These are phyloP conservation scores for Vigna reflexopilosa DNA, from an alignment of 306 rosid species.

Conservation along the genomic window DNA sequence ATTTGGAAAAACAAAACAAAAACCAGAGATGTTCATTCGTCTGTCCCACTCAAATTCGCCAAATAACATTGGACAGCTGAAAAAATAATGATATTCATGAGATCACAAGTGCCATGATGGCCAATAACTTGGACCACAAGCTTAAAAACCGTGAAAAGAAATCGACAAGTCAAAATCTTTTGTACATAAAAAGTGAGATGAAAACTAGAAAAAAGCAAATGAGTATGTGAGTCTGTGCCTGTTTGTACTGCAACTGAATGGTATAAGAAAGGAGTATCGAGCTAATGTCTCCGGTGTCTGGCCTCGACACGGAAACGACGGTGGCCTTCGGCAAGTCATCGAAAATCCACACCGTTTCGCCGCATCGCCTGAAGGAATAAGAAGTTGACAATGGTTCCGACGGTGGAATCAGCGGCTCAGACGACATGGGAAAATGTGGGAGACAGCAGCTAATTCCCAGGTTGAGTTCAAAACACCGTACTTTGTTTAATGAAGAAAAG, in stretches of 20 bases:
- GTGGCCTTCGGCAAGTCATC: conserved; percentile 76
- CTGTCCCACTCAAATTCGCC: conserved; percentile 11
- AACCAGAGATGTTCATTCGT: not conserved
- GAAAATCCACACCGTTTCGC: conserved; percentile 60
- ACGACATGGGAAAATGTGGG: conserved; percentile 55
- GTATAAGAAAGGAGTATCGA: conserved; percentile 85
- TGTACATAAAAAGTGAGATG: not conserved
- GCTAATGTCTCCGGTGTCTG: conserved; percentile 81
- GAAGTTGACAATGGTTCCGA: conserved; percentile 50
- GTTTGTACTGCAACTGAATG: conserved; percentile 86
- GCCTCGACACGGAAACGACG: conserved; percentile 74
- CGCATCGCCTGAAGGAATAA: conserved; percentile 49
- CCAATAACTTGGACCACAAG: conserved; percentile 38
- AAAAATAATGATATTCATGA: not conserved
- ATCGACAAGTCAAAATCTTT: not conserved
- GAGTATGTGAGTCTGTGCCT: conserved; percentile 52
- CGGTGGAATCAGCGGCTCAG: conserved; percentile 62
- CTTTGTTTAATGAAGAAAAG: conserved; percentile 26
- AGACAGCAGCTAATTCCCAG: not conserved
- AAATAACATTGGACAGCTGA: not conserved
- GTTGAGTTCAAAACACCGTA: not conserved
- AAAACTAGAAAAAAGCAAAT: not conserved
- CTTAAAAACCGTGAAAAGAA: not conserved
- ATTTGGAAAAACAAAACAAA: conserved; percentile 13
- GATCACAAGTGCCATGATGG: conserved; percentile 1